Evolutionary conservation across 768 basidiomycete genomes (phyloP).

Genomic region (Macrolepiota albuminosa): DNA sequence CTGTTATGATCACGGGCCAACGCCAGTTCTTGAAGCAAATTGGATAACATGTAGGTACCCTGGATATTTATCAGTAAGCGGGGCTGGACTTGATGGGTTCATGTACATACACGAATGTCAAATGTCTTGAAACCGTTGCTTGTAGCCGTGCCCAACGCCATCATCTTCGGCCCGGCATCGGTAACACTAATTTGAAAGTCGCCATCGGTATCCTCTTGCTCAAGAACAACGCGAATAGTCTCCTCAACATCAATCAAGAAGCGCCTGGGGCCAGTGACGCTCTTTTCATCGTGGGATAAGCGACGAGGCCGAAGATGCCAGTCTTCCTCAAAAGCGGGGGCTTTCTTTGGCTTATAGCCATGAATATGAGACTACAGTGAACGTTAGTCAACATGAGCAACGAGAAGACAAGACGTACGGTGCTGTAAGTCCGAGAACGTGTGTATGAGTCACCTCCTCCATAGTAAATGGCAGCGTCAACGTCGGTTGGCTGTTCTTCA

Average conservation of each 20-base stretch:
- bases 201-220: slow-evolving; percentile 97
- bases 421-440: slow-evolving; percentile 85
- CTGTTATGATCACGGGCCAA: slow-evolving; percentile 92
- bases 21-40: slow-evolving; percentile 97
- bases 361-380: slow-evolving; percentile 58
- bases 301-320: slow-evolving; percentile 68
- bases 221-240: slow-evolving; percentile 92
- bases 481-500: slow-evolving; percentile 57
- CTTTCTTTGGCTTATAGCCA: slow-evolving; percentile 65
- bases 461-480: slow-evolving; percentile 80
- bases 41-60: slow-evolving; percentile 99
- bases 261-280: slow-evolving; percentile 70
- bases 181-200: slow-evolving; percentile 96
- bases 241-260: slow-evolving; percentile 98
- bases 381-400: slow-evolving; percentile 5
- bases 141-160: slow-evolving; percentile 93
- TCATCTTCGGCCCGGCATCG: slow-evolving; percentile 94
- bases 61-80: slow-evolving; percentile 25
- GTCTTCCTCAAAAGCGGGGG: slow-evolving; percentile 75
- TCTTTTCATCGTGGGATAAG: slow-evolving; percentile 92
- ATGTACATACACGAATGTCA: slow-evolving; percentile 74
- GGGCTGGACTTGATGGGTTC: background rate
- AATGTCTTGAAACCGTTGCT: slow-evolving; percentile 98
- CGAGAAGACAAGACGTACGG: slow-evolving; percentile 42
- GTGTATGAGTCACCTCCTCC: slow-evolving; percentile 74